A percentile compares a stretch with the other conserved stretches of the same genome.
phyloP scores from a whole-genome alignment of 2,329 filamentous ascomycete species.

The Paecilomyces variotii region DNA sequence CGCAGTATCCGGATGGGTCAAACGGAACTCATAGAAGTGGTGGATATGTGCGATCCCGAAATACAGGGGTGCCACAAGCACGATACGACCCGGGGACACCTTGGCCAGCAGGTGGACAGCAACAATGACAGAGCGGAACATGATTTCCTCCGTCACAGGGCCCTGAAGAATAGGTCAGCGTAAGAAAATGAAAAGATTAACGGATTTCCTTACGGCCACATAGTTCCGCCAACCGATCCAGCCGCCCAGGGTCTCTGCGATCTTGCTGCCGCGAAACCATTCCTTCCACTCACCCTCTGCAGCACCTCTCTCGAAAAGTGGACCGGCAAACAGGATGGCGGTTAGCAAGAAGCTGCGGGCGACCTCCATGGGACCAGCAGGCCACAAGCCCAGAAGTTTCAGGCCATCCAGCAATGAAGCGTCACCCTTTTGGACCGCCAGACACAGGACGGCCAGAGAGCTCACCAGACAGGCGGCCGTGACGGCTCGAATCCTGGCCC shows the following conservation, averaged over 20 bases:
- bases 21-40: slow-evolving; percentile 89
- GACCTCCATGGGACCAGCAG: slow-evolving; percentile 58
- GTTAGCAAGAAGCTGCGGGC: slow-evolving; percentile 61
- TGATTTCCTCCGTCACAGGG: slow-evolving; percentile 83
- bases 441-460: slow-evolving; percentile 56
- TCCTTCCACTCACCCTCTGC: slow-evolving; percentile 62
- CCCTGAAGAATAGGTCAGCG: slow-evolving; percentile 45
- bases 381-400: slow-evolving; percentile 74
- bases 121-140: slow-evolving; percentile 82
- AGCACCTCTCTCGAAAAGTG: slow-evolving; percentile 70
- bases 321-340: slow-evolving; percentile 70
- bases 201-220: slow-evolving; percentile 58
- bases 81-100: slow-evolving; percentile 48
- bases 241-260: slow-evolving; percentile 56
- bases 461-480: slow-evolving; percentile 64
- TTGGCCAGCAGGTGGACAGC: slow-evolving; percentile 71
- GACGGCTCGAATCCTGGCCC: slow-evolving; percentile 73
- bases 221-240: slow-evolving; percentile 84
- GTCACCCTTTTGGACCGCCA: slow-evolving; percentile 52
- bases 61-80: slow-evolving; percentile 77
- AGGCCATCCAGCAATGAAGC: slow-evolving; percentile 49
- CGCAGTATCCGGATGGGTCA: slow-evolving; percentile 67
- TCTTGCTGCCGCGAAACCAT: slow-evolving; percentile 51
- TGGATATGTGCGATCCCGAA: slow-evolving; percentile 92
- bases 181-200: background rate